Evolutionary conservation across 2,329 filamentous ascomycete species (phyloP), one percentile per base, ranked within the genome.

Genomic region (Cladosporium sp.): DNA sequence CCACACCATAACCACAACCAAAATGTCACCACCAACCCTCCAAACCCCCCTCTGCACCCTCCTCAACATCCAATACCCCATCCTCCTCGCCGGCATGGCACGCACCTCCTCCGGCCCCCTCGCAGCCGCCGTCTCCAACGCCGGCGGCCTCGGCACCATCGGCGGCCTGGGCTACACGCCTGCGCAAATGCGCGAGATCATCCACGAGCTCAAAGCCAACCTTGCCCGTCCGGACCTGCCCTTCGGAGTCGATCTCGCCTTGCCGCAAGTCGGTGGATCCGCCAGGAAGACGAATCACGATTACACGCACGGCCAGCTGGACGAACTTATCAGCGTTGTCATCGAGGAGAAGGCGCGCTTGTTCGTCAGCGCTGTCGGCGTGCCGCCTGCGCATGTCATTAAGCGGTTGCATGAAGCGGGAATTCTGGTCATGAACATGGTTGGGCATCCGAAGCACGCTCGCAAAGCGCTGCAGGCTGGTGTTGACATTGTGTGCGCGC

Each of bases 391-490:
- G 40, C 69, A 75, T 51, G 82, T 91, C 4, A 86, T 96, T 51
- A 83, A 88, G 59, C 74, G 83, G 40, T 76, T 97, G 39, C 92
- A 97, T 64, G 77, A 78, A 7, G 85, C 86, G 0, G 88, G 87
- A 0, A 87, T 97, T 36, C 66, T 95, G 53, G 78, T 96, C 30
- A 96, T 96, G 90, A 96, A 96, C 69, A 96, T 96, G 91, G 90
- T 96, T 17, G 92, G 92, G 0, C 88, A 91, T 61, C 91, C 92
- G 2, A 89, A 86, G 67, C 92, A 97, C 68, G 91, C 91, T 1
- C 80, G 85, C 67, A 96, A 96, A 73, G 91, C 91, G 2, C 75
- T 97, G 3, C 82, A 89, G 43, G 80, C 85, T 0, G 92, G 92
- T 38, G 89, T 95, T 7, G 92, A 97, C 70, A 85, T 96, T 57